Evolutionary conservation across 805 yeast genomes (phyloP).

Genomic region (Hanseniaspora lachancei): DNA sequence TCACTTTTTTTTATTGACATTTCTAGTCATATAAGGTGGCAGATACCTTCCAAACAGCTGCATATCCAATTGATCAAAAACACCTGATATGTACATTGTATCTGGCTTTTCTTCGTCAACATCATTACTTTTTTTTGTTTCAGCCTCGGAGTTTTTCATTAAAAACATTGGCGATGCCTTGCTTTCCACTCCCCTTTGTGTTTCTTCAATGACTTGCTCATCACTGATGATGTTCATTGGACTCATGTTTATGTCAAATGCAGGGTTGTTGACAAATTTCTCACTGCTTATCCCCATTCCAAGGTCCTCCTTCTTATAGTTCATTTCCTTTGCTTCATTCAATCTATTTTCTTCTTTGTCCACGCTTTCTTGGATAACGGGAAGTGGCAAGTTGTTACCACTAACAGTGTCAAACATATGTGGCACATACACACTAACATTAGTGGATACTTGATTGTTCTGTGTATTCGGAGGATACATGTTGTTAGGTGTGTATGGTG

Average conservation of each 20-base stretch:
- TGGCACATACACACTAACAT: not conserved
- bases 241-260: slow-evolving; percentile 7
- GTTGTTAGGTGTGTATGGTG: not conserved
- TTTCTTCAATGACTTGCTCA: not conserved
- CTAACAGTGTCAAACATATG: slow-evolving; percentile 5
- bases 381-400: slow-evolving; percentile 7
- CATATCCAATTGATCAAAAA: slow-evolving; percentile 72
- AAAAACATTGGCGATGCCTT: not conserved
- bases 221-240: slow-evolving; percentile 7
- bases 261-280: slow-evolving; percentile 1
- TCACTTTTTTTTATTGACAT: not conserved
- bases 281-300: not conserved
- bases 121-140: not conserved
- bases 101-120: slow-evolving; percentile 2
- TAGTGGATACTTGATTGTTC: not conserved
- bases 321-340: not conserved
- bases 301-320: not conserved
- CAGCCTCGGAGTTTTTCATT: not conserved
- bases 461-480: not conserved
- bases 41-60: slow-evolving; percentile 71
- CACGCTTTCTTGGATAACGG: slow-evolving; percentile 1
- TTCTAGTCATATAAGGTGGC: slow-evolving; percentile 62
- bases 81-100: slow-evolving; percentile 53
- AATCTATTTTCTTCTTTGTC: not conserved
- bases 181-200: not conserved